Percentiles rank a stretch among this genome's conserved stretches.
Evolutionary conservation across 2,329 filamentous ascomycete species (phyloP).

Genomic region (Purpureocillium lavendulum): DNA sequence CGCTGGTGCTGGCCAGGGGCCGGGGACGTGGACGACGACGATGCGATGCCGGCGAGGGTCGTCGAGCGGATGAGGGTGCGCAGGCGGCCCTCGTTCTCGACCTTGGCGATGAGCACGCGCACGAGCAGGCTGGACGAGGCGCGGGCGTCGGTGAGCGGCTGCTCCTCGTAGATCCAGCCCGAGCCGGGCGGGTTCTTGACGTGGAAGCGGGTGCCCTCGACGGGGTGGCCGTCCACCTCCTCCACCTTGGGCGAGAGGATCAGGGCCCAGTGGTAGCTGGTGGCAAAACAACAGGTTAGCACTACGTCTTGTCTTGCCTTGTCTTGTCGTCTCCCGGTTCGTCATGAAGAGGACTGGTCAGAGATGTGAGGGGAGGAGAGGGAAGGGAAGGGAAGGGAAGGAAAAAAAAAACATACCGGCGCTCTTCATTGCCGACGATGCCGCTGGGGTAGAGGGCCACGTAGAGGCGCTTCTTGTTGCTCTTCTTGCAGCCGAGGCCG

Average conservation of each 20-base stretch:
- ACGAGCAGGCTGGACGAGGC: constrained; percentile 21
- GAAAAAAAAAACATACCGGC: constrained; percentile 11
- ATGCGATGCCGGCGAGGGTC: constrained; percentile 13
- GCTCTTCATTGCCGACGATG: constrained; percentile 12
- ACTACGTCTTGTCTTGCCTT: too few species aligned
- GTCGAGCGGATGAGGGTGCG: constrained; percentile 19
- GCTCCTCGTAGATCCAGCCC: constrained; percentile 19
- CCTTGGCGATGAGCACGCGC: constrained; percentile 29
- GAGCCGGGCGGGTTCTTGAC: constrained; percentile 16
- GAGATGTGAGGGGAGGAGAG: too few species aligned
- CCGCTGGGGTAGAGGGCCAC: constrained; percentile 21
- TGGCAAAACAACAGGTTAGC: too few species aligned
- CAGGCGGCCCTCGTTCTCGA: constrained; percentile 23
- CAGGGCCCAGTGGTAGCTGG: constrained; percentile 22
- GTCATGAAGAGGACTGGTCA: too few species aligned
- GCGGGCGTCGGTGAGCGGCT: constrained; percentile 9
- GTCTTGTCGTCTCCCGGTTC: too few species aligned
- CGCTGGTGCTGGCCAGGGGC: too few species aligned
- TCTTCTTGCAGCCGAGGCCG: not conserved
- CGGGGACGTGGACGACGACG: too few species aligned
- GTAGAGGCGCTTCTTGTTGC: constrained; percentile 21
- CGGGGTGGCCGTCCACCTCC: not conserved
- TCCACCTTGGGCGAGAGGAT: constrained; percentile 21
- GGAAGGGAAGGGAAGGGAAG: not conserved
- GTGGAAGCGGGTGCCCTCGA: constrained; percentile 21